Conservation (phyloP, 305 asterid genomes). For the Ilex paraguariensis region DNA sequence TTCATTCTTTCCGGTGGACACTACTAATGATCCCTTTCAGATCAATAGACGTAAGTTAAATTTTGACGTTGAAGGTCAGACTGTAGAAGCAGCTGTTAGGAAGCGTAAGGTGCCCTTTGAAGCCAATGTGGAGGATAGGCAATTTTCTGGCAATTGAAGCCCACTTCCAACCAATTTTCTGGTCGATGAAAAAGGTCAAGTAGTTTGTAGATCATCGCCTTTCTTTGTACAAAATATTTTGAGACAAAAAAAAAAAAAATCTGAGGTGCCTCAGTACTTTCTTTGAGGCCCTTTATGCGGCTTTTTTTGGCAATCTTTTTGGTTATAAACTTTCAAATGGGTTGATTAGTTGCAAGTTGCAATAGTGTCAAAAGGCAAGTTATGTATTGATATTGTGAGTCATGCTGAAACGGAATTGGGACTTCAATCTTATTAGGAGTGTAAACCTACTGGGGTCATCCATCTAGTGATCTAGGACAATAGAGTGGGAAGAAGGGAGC, state of each 20-base stretch:
- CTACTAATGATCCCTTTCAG: neutral
- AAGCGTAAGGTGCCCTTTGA: slow-evolving; percentile 49
- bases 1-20: neutral
- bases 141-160: slow-evolving; percentile 44
- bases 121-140: slow-evolving; percentile 39
- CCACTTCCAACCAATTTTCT: slow-evolving; percentile 36
- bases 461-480: no score
- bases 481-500: no score
- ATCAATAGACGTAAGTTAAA: slow-evolving; percentile 22
- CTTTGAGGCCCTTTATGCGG: no score
- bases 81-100: slow-evolving; percentile 35
- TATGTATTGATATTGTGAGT: no score
- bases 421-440: no score
- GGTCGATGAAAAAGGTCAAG: slow-evolving; percentile 49
- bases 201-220: slow-evolving; percentile 41
- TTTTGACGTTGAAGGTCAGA: slow-evolving; percentile 38
- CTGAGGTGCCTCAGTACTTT: slow-evolving; percentile 14
- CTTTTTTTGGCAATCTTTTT: no score
- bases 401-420: no score
- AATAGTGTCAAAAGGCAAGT: no score
- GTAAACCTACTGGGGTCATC: no score
- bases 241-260: slow-evolving; percentile 10
- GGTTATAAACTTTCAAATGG: no score
- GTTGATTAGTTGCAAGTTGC: no score
- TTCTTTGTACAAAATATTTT: slow-evolving; percentile 17